phyloP scores from a whole-genome alignment of 2,329 filamentous ascomycete genomes.

The Fusarium subtropicale region DNA sequence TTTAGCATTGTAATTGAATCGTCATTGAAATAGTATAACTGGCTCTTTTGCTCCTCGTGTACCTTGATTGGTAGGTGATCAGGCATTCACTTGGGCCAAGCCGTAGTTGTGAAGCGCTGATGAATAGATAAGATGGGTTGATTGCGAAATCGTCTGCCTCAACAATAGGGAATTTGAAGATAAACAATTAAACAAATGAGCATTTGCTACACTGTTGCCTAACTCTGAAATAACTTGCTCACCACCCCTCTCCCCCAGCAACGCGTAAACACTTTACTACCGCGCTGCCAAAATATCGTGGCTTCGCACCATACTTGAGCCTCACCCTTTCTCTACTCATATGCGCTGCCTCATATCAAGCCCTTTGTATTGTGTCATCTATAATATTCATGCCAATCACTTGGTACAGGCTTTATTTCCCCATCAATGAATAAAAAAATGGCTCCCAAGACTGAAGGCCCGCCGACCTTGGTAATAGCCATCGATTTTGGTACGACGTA shows the following conservation, averaged over 20 bases:
- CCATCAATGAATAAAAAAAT: neutral
- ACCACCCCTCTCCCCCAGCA: neutral
- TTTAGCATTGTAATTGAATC: rapidly evolving
- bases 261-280: neutral
- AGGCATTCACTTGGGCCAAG: neutral
- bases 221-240: no score
- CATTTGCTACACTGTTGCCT: neutral
- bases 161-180: neutral
- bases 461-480: slow-evolving; percentile 20
- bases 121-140: neutral
- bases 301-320: neutral
- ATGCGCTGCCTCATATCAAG: no score
- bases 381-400: neutral
- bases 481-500: slow-evolving; percentile 39
- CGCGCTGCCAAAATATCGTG: neutral
- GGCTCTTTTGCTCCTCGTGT: neutral
- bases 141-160: neutral
- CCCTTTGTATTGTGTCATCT: neutral
- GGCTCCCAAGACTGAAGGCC: neutral
- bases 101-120: neutral
- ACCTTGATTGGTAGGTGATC: no score
- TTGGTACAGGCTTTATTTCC: no score
- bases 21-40: neutral
- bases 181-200: neutral
- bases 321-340: neutral